A percentile compares a stretch with the other conserved stretches of the same genome.
Evolutionary conservation across 179 eudicot species (phyloP).

Genomic region (Patellifolia procumbens): DNA sequence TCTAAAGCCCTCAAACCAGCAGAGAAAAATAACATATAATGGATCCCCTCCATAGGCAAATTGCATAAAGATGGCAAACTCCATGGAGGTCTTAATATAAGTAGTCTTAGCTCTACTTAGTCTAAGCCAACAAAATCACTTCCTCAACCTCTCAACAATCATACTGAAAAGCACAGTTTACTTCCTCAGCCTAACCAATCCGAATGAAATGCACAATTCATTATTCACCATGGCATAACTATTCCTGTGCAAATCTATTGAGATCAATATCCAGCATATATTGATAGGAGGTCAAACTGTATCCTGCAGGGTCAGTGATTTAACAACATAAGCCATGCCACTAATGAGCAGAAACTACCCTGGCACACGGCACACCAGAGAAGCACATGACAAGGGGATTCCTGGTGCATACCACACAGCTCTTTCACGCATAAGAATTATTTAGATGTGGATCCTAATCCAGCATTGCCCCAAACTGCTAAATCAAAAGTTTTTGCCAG

Average conservation of each 20-base stretch:
- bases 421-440: not conserved
- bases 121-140: not conserved
- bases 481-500: not conserved
- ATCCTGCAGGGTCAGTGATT: not conserved
- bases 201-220: not conserved
- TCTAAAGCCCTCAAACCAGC: not conserved
- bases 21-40: not conserved
- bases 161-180: not conserved
- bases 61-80: not conserved
- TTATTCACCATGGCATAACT: not conserved
- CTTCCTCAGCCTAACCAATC: not conserved
- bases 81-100: not conserved
- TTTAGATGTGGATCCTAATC: not conserved
- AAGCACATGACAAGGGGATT: not conserved
- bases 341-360: not conserved
- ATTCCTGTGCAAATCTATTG: not conserved
- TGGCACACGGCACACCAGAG: not conserved
- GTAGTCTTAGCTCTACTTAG: not conserved
- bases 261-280: not conserved
- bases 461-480: not conserved
- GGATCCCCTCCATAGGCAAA: not conserved
- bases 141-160: not conserved
- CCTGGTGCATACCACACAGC: slow-evolving; percentile 1
- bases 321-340: not conserved
- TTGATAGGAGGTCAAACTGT: not conserved